A percentile compares a stretch with the other conserved stretches of the same genome.
Evolutionary conservation across 148 eudicot genomes (phyloP).

Genomic region (Suaeda aralocaspica): DNA sequence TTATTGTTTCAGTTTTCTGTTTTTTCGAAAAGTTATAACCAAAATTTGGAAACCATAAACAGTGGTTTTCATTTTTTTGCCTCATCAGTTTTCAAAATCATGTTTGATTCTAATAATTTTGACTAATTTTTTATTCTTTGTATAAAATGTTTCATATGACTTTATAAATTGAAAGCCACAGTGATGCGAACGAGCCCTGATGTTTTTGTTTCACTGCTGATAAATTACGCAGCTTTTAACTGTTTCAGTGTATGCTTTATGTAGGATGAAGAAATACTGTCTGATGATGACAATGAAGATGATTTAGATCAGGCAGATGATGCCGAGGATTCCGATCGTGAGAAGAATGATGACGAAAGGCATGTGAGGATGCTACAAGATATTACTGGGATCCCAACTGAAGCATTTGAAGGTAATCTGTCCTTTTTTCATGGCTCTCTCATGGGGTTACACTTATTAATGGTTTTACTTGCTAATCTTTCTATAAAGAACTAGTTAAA

Average conservation of each 20-base stretch:
- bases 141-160: no score
- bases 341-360: slow-evolving; percentile 48
- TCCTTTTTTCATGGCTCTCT: neutral
- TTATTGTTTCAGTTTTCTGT: no score
- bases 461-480: neutral
- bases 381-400: slow-evolving; percentile 72
- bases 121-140: no score
- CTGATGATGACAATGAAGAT: slow-evolving; percentile 58
- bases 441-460: neutral
- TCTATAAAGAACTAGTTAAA: neutral
- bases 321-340: slow-evolving; percentile 20
- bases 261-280: slow-evolving; percentile 81
- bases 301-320: slow-evolving; percentile 26
- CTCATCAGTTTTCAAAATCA: no score
- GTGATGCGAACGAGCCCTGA: no score
- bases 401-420: slow-evolving; percentile 81
- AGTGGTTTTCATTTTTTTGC: no score
- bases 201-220: neutral
- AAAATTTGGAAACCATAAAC: no score
- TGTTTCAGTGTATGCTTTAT: neutral
- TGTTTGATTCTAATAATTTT: no score
- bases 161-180: no score
- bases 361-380: slow-evolving; percentile 74
- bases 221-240: neutral
- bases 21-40: no score